Evolutionary conservation across 805 yeast genomes (phyloP), one percentile per base, ranked within the genome.

Genomic region (Kuraishia ogatae): DNA sequence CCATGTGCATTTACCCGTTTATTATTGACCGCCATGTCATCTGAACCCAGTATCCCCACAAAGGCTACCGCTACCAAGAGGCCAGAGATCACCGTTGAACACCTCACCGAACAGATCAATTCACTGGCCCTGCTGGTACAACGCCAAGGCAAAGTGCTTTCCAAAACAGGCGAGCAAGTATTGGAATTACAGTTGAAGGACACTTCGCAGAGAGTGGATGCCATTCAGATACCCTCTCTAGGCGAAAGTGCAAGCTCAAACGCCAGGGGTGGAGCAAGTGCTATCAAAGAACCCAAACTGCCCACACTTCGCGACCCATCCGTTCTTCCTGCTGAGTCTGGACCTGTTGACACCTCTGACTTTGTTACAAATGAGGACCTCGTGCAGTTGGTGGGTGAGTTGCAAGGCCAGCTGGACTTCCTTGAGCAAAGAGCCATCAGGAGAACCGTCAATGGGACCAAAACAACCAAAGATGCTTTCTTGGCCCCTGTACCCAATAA

Each of bases 301-400:
- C 57, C 48, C 60, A 58, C 55, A 59, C 66, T 58, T 58, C 56
- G 26, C 56, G 43, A 47, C 50, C 55, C 54, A 59, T 59, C 49
- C 28, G 49, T n/a, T 23, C 50, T 50, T 35, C 39, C 26, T 43
- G 35, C 52, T 21, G 29, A 20, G 26, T 20, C 47, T 13, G 51
- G 48, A 3, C 24, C 51, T 2, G 54, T 63, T 53, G 85, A 81
- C 57, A 65, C 81, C 1, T 66, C 78, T 2, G 89, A 85, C 59
- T 84, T 77, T 59, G 89, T 84, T 43, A 83, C 93, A 2, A 86
- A 89, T 60, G 96, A 88, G 56, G 98, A 93, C 64, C 71, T 92
- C 13, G 87, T 87, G 2, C 93, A 89, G 65, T 74, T 92, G 50
- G 97, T 91, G 15, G 89, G 89, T 11, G 98, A 92, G 68, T 72